Evolutionary conservation across 1,139 yeast genomes (phyloP).

Genomic region (Debaryomycetaceae sp.): DNA sequence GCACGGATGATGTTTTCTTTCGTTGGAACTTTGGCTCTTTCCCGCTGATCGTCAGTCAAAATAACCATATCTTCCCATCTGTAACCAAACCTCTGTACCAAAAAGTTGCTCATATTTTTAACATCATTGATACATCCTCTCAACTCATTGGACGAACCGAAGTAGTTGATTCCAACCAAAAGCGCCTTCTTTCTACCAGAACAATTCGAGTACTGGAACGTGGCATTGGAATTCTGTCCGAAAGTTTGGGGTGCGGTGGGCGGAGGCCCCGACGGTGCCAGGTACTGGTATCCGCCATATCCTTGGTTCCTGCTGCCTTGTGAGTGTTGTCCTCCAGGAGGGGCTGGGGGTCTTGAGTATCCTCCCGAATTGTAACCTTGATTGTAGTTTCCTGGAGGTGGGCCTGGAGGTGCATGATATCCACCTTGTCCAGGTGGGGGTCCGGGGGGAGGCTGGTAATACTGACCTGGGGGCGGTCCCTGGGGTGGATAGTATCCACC

Average conservation of each 20-base stretch:
- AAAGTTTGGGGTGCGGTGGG: conserved; percentile 33
- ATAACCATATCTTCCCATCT: conserved; percentile 76
- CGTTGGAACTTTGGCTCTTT: conserved; percentile 68
- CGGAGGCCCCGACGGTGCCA: conserved; percentile 19
- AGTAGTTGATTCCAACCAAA: conserved; percentile 82
- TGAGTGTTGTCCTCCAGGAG: conserved; percentile 7
- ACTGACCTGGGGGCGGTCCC: conserved; percentile 12
- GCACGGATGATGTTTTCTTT: conserved; percentile 76
- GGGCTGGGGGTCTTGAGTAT: conserved; percentile 7
- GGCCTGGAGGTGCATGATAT: conserved; percentile 3
- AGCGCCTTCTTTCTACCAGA: conserved; percentile 77
- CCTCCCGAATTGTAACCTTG: neutral
- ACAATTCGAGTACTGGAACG: conserved; percentile 72
- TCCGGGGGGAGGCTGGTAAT: conserved; percentile 9
- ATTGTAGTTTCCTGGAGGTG: conserved; percentile 1
- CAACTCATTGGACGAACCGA: conserved; percentile 66
- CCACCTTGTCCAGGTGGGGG: conserved; percentile 11
- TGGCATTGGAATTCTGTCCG: conserved; percentile 27
- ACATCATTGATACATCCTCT: conserved; percentile 89
- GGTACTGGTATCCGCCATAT: neutral
- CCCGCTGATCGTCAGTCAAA: conserved; percentile 70
- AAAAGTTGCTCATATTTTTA: conserved; percentile 55
- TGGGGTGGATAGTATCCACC: conserved; percentile 6
- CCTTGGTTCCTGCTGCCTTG: conserved; percentile 4
- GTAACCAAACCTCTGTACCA: conserved; percentile 63